These are phyloP conservation scores for Globisporangium emineosum DNA, from an alignment of 352 stramenopile species.

Conservation along the genomic window DNA sequence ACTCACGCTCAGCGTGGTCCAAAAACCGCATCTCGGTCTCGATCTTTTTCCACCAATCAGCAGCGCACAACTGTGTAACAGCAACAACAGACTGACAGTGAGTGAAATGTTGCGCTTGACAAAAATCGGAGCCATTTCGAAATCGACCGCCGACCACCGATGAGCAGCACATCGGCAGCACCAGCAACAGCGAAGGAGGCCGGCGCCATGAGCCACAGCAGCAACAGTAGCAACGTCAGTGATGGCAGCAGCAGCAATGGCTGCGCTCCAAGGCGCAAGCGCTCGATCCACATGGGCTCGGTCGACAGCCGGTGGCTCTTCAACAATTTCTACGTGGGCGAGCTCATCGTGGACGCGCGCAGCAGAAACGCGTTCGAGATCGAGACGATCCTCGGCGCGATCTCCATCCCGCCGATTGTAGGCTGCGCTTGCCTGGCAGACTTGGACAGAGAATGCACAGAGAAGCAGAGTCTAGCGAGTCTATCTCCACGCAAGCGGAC, in stretches of 20 bases:
- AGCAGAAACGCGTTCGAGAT: slow-evolving; percentile 21
- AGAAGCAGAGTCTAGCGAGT: slow-evolving; percentile 19
- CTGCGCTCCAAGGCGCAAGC: slow-evolving; percentile 16
- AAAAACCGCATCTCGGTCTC: neutral
- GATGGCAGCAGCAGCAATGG: neutral
- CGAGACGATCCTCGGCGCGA: slow-evolving; percentile 46
- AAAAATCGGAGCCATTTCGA: neutral
- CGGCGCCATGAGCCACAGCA: neutral
- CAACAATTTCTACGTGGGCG: slow-evolving; percentile 69
- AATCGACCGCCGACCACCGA: neutral
- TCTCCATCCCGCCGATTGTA: slow-evolving; percentile 42
- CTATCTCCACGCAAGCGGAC: slow-evolving; percentile 33
- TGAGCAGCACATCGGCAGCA: neutral
- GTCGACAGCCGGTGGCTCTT: slow-evolving; percentile 69
- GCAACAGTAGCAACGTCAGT: slow-evolving; percentile 1
- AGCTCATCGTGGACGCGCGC: slow-evolving; percentile 60
- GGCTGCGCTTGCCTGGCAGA: slow-evolving; percentile 20
- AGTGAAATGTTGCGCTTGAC: neutral
- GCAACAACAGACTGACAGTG: neutral
- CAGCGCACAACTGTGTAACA: slow-evolving; percentile 2
- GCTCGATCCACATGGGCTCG: slow-evolving; percentile 18
- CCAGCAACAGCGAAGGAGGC: neutral
- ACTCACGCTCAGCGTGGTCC: neutral
- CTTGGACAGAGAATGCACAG: slow-evolving; percentile 16
- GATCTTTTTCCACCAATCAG: slow-evolving; percentile 6